Evolutionary conservation across 2,329 filamentous ascomycete species (phyloP), one percentile per base, ranked within the genome.

Genomic region (Thielaviopsis populi): DNA sequence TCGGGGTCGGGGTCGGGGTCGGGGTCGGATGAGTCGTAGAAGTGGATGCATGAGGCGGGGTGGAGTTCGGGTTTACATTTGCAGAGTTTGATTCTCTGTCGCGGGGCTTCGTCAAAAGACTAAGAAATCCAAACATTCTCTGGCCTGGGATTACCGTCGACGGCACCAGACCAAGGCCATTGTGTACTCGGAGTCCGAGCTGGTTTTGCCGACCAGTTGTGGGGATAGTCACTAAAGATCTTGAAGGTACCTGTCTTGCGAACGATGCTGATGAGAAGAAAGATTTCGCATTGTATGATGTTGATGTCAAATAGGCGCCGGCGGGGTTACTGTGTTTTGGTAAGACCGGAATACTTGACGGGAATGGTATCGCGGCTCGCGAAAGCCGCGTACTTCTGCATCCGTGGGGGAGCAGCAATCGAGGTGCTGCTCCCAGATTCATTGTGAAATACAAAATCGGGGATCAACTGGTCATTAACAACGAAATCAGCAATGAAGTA

Each of bases 351-450:
- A 13, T 33, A 27, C 53, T 27, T 24, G 33, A 19, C 53, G 53
- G 17, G n/a, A 56, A 37, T 37, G 53, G 27, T 37, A 10, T 27
- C 11, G 46, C 43, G 24, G 43, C 22, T 37, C 46, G 43, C 27
- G 43, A 62, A 17, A 50, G 41, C 19, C 43, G 46, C n/a, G 10
- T 50, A 33, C 62, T 58, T 41, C 62, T 50, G 62, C 65, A 62
- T 63, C 61, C 50, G 33, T 63, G 50, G 43, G 78, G 77, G 73
- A 78, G 74, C 74, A 80, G 74, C 73, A 74, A 74, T 70, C 76
- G 76, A 69, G 77, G 78, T 70, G 78, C 74, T 70, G 75, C 74
- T 72, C 76, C 77, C 74, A 76, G 75, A 72, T 75, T 75, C 78
- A 80, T 80, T 69, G 69, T 75, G 70, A 70, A 69, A 67, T 69